Evolutionary conservation across 495 filamentous ascomycete genomes (phyloP).

Genomic region (Sordaria brevicollis): DNA sequence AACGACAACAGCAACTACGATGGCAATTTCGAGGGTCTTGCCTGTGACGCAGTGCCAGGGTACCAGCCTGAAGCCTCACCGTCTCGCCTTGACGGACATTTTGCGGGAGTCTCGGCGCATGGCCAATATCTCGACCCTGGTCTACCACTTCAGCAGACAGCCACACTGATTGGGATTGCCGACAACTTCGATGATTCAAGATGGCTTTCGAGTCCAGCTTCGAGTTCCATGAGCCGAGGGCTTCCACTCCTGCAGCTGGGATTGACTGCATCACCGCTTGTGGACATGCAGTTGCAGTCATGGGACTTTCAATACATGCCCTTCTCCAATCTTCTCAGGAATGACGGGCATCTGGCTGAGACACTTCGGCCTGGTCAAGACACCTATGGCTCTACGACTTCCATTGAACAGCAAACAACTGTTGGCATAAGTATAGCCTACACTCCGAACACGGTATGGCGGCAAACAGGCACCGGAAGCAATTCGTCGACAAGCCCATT

Average conservation of each 20-base stretch:
- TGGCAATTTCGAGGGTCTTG: neutral
- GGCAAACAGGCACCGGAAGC: neutral
- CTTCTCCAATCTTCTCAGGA: neutral
- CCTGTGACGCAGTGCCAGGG: neutral
- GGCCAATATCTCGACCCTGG: neutral
- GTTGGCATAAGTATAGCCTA: neutral
- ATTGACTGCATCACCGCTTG: neutral
- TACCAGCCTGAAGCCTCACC: neutral
- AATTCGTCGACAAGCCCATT: neutral
- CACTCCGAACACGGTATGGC: neutral
- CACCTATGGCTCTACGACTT: neutral
- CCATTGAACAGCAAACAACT: neutral
- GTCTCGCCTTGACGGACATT: neutral
- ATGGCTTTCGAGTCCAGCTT: neutral
- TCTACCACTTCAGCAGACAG: neutral
- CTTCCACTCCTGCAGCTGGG: neutral
- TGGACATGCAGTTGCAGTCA: neutral
- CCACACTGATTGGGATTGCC: neutral
- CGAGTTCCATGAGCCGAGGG: neutral
- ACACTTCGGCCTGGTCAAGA: neutral
- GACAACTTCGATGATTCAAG: neutral
- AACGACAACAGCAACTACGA: neutral
- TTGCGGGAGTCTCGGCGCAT: neutral
- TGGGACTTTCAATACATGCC: neutral
- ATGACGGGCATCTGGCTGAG: neutral